Evolutionary conservation across 2,329 filamentous ascomycete genomes (phyloP).

Genomic region (Cladosporium colombiae): DNA sequence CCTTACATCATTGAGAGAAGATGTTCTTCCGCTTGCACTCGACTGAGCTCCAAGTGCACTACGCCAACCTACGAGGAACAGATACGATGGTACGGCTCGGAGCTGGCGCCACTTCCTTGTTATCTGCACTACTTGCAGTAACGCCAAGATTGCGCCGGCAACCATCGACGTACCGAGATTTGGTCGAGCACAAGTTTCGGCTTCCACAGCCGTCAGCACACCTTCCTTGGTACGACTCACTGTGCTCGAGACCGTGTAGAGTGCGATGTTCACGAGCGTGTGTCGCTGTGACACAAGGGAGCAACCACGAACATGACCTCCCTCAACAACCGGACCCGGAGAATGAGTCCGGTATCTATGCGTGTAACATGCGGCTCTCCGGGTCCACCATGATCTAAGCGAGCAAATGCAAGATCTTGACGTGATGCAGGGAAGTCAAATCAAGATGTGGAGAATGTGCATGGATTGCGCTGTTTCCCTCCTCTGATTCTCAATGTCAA

Average conservation of each 20-base stretch:
- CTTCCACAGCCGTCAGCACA: background rate
- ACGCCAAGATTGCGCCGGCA: conserved; percentile 12
- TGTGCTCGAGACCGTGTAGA: background rate
- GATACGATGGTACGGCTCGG: background rate
- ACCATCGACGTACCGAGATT: conserved; percentile 9
- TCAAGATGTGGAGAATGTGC: background rate
- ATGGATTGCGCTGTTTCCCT: background rate
- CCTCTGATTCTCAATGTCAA: background rate
- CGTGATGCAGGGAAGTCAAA: background rate
- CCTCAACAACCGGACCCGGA: background rate
- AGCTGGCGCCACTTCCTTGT: background rate
- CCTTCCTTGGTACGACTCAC: background rate
- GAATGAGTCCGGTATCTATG: background rate
- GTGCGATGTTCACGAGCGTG: background rate
- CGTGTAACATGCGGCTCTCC: background rate
- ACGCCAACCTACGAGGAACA: background rate
- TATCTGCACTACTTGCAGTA: background rate
- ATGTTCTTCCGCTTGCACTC: background rate
- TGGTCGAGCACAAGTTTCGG: conserved; percentile 4
- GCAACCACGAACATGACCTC: background rate
- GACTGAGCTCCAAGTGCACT: background rate
- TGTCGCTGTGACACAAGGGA: background rate
- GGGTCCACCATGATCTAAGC: background rate
- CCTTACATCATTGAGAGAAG: background rate
- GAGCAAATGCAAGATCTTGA: background rate